A percentile compares a stretch with the other conserved stretches of the same genome.
phyloP scores from a whole-genome alignment of 768 basidiomycete genomes.

The Panaeolus cyanescens region DNA sequence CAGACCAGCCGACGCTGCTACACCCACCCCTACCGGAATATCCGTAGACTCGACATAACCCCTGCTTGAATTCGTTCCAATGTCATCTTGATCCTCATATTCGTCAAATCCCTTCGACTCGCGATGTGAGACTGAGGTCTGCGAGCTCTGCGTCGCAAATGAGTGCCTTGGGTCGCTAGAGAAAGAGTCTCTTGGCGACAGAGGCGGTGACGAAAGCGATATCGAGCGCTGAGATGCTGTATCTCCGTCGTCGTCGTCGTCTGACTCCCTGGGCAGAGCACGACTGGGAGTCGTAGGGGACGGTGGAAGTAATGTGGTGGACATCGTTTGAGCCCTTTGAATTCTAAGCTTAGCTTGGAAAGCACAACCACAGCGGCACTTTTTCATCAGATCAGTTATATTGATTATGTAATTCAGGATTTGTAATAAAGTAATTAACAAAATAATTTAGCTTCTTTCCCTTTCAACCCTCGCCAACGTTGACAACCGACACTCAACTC shows the following conservation, averaged over 20 bases:
- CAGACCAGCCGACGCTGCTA: slow-evolving; percentile 34
- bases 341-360: too few species aligned
- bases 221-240: slow-evolving; percentile 82
- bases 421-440: not conserved
- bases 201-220: slow-evolving; percentile 65
- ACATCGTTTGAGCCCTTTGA: slow-evolving; percentile 11
- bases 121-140: slow-evolving; percentile 20
- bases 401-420: not conserved
- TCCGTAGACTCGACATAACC: slow-evolving; percentile 4
- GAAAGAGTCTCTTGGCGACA: slow-evolving; percentile 48
- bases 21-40: slow-evolving; percentile 46
- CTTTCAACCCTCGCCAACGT: not conserved
- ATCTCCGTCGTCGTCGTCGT: slow-evolving; percentile 64
- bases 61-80: not conserved
- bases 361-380: too few species aligned
- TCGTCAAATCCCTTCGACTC: slow-evolving; percentile 8
- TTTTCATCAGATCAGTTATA: too few species aligned
- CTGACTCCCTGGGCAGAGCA: slow-evolving; percentile 31
- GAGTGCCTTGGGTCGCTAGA: slow-evolving; percentile 26
- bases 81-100: not conserved
- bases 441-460: not conserved
- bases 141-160: slow-evolving; percentile 27
- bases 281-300: slow-evolving; percentile 31
- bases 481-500: not conserved
- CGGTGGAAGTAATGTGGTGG: slow-evolving; percentile 29